These are phyloP conservation scores for Neopestalotiopsis sp. DNA, from an alignment of 2,329 filamentous ascomycete genomes.

Conservation along the genomic window DNA sequence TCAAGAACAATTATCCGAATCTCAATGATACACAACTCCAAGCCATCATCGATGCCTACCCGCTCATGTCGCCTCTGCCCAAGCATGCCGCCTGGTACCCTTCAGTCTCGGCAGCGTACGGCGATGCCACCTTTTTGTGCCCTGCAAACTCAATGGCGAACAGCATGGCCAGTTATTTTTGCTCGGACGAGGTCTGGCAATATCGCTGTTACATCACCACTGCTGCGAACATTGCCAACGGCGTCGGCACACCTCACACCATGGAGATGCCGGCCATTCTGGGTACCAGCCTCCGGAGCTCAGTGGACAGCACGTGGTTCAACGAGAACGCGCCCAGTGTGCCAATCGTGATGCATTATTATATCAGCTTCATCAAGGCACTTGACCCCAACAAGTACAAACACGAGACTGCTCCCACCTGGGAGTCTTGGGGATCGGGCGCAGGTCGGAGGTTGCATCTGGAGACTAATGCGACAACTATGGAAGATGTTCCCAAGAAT, in stretches of 20 bases:
- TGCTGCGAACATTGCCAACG: constrained; percentile 49
- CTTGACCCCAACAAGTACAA: constrained; percentile 22
- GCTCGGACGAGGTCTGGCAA: constrained; percentile 57
- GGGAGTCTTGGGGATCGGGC: constrained; percentile 20
- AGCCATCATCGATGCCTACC: constrained; percentile 44
- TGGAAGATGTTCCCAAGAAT: constrained; percentile 4
- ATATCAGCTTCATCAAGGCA: constrained; percentile 22
- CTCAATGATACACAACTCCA: constrained; percentile 58
- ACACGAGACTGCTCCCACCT: constrained; percentile 17
- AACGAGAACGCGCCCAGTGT: constrained; percentile 15
- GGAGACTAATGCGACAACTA: constrained; percentile 2
- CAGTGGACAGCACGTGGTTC: background rate
- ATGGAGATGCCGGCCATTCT: constrained; percentile 69
- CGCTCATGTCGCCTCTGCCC: constrained; percentile 39
- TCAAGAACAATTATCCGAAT: constrained; percentile 35
- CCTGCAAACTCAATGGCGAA: constrained; percentile 63
- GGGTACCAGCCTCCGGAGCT: constrained; percentile 40
- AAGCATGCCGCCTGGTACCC: constrained; percentile 47
- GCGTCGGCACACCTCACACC: constrained; percentile 67
- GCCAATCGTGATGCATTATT: constrained; percentile 23
- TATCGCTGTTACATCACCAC: constrained; percentile 72
- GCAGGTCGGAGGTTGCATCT: constrained; percentile 3
- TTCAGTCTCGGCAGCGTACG: constrained; percentile 35
- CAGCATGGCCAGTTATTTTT: constrained; percentile 40
- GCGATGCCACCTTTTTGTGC: constrained; percentile 53